phyloP scores from a whole-genome alignment of 495 filamentous ascomycete genomes.

The Xylaria intraflava region DNA sequence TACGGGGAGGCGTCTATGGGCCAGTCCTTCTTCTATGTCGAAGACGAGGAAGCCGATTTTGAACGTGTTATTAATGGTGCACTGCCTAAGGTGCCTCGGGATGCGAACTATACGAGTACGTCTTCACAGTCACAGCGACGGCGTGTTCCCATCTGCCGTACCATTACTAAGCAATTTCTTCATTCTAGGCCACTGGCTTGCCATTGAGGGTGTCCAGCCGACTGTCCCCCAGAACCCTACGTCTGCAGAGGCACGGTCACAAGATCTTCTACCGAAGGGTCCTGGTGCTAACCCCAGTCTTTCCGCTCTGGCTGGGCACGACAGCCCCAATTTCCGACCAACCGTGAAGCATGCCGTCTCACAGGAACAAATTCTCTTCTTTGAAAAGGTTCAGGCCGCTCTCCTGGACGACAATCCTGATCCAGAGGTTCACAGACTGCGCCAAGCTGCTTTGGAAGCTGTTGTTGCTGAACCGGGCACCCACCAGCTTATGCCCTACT shows the following conservation, averaged over 20 bases:
- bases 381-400: constrained; percentile 82
- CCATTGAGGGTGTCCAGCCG: constrained; percentile 92
- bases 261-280: constrained; percentile 83
- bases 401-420: constrained; percentile 79
- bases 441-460: constrained; percentile 75
- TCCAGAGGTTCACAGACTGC: constrained; percentile 56
- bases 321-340: constrained; percentile 77
- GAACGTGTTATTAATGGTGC: constrained; percentile 97
- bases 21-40: constrained; percentile 92
- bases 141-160: background rate
- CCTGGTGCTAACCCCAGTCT: constrained; percentile 75
- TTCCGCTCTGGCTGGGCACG: constrained; percentile 73
- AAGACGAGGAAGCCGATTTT: constrained; percentile 97
- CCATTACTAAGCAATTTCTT: constrained; percentile 8
- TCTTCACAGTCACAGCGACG: background rate
- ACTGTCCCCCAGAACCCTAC: constrained; percentile 94
- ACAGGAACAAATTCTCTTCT: constrained; percentile 95
- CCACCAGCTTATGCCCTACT: constrained; percentile 92
- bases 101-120: constrained; percentile 82
- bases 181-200: constrained; percentile 79
- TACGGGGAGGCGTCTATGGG: constrained; percentile 93
- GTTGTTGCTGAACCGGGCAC: constrained; percentile 81
- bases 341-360: constrained; percentile 91
- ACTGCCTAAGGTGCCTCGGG: constrained; percentile 88
- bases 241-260: constrained; percentile 65